phyloP scores from a whole-genome alignment of 768 basidiomycete genomes.

The Arthromyces matolae region DNA sequence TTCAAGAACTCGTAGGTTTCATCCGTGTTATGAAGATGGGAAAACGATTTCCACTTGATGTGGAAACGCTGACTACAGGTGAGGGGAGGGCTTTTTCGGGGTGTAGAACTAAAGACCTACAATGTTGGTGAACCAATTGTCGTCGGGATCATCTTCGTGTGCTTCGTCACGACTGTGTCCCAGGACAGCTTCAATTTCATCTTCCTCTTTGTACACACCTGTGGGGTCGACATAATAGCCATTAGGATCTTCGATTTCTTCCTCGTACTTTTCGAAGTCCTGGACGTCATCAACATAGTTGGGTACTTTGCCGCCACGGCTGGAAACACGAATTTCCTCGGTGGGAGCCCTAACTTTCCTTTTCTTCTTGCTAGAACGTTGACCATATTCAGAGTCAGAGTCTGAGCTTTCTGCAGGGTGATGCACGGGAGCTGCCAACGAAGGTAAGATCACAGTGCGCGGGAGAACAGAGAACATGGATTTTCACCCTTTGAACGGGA shows the following conservation, averaged over 20 bases:
- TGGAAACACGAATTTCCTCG: constrained; percentile 77
- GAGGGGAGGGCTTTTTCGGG: constrained; percentile 4
- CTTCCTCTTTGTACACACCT: constrained; percentile 58
- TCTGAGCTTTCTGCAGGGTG: constrained; percentile 58
- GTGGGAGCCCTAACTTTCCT: constrained; percentile 55
- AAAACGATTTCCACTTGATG: constrained; percentile 99
- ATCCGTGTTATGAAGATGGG: constrained; percentile 98
- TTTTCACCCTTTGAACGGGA: constrained; percentile 58
- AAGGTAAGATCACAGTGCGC: constrained; percentile 17
- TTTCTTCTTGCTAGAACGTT: constrained; percentile 80
- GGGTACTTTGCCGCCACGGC: constrained; percentile 72
- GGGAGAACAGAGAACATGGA: constrained; percentile 8
- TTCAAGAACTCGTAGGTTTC: constrained; percentile 96
- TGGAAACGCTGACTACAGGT: constrained; percentile 76
- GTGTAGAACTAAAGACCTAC: too few species aligned
- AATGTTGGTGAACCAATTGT: constrained; percentile 85
- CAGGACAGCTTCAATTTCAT: constrained; percentile 91
- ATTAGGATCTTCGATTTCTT: constrained; percentile 57
- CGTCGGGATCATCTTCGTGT: constrained; percentile 68
- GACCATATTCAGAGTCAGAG: constrained; percentile 85
- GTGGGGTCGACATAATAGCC: constrained; percentile 55
- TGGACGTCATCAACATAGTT: constrained; percentile 84
- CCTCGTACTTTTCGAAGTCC: constrained; percentile 69
- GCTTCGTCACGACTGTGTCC: constrained; percentile 85
- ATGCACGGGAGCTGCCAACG: constrained; percentile 42